Evolutionary conservation across 2,329 filamentous ascomycete species (phyloP).

Genomic region (Falciphora oryzae): DNA sequence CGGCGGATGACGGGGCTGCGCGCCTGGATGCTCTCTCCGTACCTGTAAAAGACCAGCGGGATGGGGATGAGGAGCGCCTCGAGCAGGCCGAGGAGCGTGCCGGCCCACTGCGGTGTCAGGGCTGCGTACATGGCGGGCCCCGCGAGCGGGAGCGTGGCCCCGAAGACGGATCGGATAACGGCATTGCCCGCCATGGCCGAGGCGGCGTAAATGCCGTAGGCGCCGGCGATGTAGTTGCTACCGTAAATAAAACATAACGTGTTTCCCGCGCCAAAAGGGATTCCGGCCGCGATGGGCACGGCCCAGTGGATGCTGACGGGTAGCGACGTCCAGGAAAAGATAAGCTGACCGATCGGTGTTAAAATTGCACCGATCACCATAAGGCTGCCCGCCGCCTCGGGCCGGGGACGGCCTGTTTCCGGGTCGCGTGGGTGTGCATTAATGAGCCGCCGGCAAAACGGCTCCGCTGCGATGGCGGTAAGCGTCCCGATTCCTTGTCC

Average conservation of each 20-base stretch:
- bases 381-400: slow-evolving; percentile 75
- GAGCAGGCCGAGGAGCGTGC: slow-evolving; percentile 62
- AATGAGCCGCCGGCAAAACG: slow-evolving; percentile 70
- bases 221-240: slow-evolving; percentile 67
- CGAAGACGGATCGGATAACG: slow-evolving; percentile 61
- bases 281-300: slow-evolving; percentile 64
- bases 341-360: slow-evolving; percentile 72
- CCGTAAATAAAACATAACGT: slow-evolving; percentile 73
- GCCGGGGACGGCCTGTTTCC: slow-evolving; percentile 63
- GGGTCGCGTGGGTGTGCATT: slow-evolving; percentile 70
- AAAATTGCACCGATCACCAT: slow-evolving; percentile 73
- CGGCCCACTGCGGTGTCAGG: slow-evolving; percentile 68
- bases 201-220: slow-evolving; percentile 72
- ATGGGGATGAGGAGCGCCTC: slow-evolving; percentile 69
- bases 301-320: slow-evolving; percentile 75
- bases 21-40: slow-evolving; percentile 42
- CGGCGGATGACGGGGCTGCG: slow-evolving; percentile 37
- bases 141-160: slow-evolving; percentile 65
- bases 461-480: slow-evolving; percentile 57
- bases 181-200: slow-evolving; percentile 72
- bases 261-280: slow-evolving; percentile 72
- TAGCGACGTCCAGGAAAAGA: slow-evolving; percentile 83
- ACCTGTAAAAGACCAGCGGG: slow-evolving; percentile 65
- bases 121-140: slow-evolving; percentile 63
- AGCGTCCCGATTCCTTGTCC: slow-evolving; percentile 62